Evolutionary conservation across 106 monocot species (phyloP).

Genomic region (Phalaenopsis aphrodite): DNA sequence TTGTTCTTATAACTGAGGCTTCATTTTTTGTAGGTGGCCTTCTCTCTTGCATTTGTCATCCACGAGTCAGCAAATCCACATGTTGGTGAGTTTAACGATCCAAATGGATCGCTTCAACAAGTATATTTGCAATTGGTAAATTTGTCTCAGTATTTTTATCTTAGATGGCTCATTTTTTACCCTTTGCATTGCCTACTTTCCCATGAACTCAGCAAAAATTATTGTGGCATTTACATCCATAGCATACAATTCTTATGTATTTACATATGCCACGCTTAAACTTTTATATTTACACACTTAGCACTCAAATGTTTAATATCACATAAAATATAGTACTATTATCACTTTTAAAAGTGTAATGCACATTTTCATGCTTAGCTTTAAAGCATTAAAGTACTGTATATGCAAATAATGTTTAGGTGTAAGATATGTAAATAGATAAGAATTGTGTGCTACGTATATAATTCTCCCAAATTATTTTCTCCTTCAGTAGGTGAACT

Average conservation of each 20-base stretch:
- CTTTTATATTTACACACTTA: too few species aligned
- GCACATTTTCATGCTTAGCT: too few species aligned
- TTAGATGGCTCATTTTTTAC: background rate
- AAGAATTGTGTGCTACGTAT: too few species aligned
- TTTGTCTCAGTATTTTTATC: background rate
- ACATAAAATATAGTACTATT: too few species aligned
- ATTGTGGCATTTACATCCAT: too few species aligned
- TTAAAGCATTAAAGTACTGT: too few species aligned
- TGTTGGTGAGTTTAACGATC: slow-evolving; percentile 53
- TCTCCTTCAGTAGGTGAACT: background rate
- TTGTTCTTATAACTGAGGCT: background rate
- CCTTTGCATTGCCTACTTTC: background rate
- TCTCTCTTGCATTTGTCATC: slow-evolving; percentile 95
- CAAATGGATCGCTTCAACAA: background rate
- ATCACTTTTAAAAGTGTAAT: too few species aligned
- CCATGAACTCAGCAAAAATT: background rate
- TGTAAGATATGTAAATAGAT: too few species aligned
- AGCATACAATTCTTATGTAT: too few species aligned
- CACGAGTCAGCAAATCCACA: slow-evolving; percentile 99
- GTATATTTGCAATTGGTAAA: background rate
- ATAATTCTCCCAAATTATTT: background rate
- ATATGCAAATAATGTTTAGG: too few species aligned
- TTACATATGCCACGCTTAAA: too few species aligned
- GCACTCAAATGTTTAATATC: too few species aligned
- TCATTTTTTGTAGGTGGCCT: slow-evolving; percentile 57